These are phyloP conservation scores for Udeniomyces megalosporus DNA, from an alignment of 768 basidiomycete genomes.

Conservation along the genomic window DNA sequence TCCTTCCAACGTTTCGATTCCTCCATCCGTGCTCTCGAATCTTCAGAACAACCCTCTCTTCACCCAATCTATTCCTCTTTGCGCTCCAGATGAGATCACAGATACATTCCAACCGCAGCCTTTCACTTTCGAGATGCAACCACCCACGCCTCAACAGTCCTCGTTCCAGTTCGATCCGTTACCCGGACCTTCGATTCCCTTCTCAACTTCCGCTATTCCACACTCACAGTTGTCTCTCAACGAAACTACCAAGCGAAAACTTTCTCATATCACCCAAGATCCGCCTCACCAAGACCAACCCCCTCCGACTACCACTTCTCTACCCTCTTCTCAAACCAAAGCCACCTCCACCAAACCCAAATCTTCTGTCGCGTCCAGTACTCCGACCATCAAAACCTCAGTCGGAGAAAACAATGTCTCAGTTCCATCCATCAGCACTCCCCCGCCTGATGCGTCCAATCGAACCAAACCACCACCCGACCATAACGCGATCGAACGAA, in stretches of 20 bases:
- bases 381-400: neutral
- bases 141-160: neutral
- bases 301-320: neutral
- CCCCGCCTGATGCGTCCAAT: no score
- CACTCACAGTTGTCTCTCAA: neutral
- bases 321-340: neutral
- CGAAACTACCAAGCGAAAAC: neutral
- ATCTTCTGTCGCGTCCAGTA: neutral
- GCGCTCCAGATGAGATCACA: neutral
- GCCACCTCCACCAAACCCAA: neutral
- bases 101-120: neutral
- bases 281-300: neutral
- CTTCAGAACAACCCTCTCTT: neutral
- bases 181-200: no score
- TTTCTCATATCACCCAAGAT: neutral
- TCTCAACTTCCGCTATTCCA: neutral
- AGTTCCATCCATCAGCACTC: no score
- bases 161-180: neutral
- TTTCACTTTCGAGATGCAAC: neutral
- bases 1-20: neutral
- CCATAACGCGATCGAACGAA: slow-evolving; percentile 16
- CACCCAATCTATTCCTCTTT: neutral
- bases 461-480: neutral
- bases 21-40: slow-evolving; percentile 1
- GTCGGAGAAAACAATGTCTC: neutral